phyloP scores from a whole-genome alignment of 2,329 filamentous ascomycete species.

The Beauveria sp. region DNA sequence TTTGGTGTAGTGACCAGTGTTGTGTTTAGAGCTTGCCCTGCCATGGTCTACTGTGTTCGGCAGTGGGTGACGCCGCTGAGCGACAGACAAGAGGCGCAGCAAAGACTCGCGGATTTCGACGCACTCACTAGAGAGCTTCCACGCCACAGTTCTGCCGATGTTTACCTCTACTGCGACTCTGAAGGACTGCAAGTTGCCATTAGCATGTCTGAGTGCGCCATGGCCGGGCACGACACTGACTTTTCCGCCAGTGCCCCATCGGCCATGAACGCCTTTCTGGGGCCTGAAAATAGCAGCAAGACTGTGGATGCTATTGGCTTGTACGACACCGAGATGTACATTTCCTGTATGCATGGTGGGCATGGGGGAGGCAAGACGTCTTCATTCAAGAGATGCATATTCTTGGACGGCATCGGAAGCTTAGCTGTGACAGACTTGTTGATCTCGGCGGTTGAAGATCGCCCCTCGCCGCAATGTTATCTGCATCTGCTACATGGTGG shows the following conservation, averaged over 20 bases:
- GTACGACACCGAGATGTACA: constrained; percentile 55
- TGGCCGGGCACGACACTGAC: constrained; percentile 25
- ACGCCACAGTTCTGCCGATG: constrained; percentile 40
- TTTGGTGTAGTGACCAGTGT: constrained; percentile 50
- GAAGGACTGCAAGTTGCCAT: constrained; percentile 27
- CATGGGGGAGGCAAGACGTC: constrained; percentile 52
- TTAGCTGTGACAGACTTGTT: constrained; percentile 28
- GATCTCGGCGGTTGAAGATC: constrained; percentile 34
- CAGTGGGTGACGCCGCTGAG: not conserved
- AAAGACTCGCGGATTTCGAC: constrained; percentile 34
- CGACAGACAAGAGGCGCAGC: constrained; percentile 21
- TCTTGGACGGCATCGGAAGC: constrained; percentile 41
- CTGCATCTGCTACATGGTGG: constrained; percentile 56
- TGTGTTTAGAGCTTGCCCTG: constrained; percentile 35
- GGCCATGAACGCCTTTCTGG: constrained; percentile 19
- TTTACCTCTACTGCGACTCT: constrained; percentile 45
- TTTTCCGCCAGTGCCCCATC: constrained; percentile 23
- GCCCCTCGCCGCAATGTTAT: constrained; percentile 50
- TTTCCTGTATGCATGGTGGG: constrained; percentile 51
- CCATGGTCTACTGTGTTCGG: not conserved
- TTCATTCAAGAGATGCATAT: constrained; percentile 56
- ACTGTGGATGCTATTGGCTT: constrained; percentile 39
- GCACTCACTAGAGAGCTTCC: constrained; percentile 32
- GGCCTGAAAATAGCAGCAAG: constrained; percentile 12
- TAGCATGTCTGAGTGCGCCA: constrained; percentile 39